These are phyloP conservation scores for Erythrobasidium yunnanense DNA, from an alignment of 768 basidiomycete genomes.

Conservation along the genomic window DNA sequence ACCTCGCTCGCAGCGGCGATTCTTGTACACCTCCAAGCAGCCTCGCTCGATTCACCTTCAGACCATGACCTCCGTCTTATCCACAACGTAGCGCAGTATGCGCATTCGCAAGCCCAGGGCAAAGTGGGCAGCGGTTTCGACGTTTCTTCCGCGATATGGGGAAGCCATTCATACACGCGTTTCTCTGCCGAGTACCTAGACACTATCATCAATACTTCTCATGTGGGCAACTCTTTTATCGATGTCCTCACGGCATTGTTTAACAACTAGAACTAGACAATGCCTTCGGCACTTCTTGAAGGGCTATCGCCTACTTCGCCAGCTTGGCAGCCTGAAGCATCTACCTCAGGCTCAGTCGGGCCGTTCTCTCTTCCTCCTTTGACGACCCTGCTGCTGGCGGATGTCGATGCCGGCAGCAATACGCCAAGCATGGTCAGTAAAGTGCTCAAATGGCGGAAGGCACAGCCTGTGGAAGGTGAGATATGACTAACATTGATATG, in stretches of 20 bases:
- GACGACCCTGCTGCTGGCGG: conserved; percentile 76
- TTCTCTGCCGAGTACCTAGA: conserved; percentile 53
- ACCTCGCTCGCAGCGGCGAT: conserved; percentile 83
- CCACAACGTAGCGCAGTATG: conserved; percentile 86
- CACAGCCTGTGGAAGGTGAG: conserved; percentile 48
- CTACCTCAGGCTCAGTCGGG: conserved; percentile 43
- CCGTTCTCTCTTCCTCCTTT: conserved; percentile 73
- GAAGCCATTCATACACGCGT: conserved; percentile 82
- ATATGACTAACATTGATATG: no score
- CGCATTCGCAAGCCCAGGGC: conserved; percentile 92
- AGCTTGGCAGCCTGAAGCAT: conserved; percentile 57
- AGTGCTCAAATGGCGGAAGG: conserved; percentile 78
- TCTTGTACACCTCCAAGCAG: conserved; percentile 51
- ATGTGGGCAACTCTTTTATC: neutral
- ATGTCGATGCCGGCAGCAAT: conserved; percentile 90
- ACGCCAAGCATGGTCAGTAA: conserved; percentile 87
- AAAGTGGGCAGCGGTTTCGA: conserved; percentile 98
- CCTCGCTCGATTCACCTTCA: neutral
- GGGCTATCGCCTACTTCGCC: conserved; percentile 55
- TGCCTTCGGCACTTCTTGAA: conserved; percentile 45
- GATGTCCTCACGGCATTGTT: neutral
- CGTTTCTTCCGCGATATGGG: conserved; percentile 83
- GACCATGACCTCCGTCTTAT: conserved; percentile 51
- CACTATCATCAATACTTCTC: conserved; percentile 53
- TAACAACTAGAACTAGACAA: neutral